Base-by-base conservation (phyloP, 192 early-diverging fungal genomes). In the Neocallimastix lanati region DNA sequence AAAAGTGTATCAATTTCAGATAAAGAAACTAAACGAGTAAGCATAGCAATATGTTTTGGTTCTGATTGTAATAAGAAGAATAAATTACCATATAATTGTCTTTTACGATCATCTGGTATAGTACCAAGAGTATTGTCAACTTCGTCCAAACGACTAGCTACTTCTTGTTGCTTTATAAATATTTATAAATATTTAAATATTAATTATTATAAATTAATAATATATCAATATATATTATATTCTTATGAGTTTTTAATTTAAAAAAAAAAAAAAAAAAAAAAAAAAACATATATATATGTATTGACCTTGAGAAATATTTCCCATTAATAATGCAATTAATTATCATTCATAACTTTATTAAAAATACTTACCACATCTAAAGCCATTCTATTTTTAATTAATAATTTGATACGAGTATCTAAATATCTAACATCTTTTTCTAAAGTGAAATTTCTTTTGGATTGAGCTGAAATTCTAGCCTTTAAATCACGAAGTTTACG, bases 351-450 rank as follows among this genome's bases (percentile, higher is more conserved):
- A n/a, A n/a, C n/a, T n/a, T n/a, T n/a, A 33, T 33, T 33, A 33
- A 33, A 33, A 33, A 33, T 33, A 33, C 28, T 76, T 87, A 94
- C 93, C 84, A 95, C 96, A 35, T 93, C 93, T 67, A 95, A 86
- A 2, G 94, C 94, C 93, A 96, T 97, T 78, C 95, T 88, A 82
- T 95, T 96, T 85, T 95, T 93, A 85, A 97, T 95, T 79, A 97
- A 84, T 35, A 97, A 85, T 0, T 94, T 95, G 81, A 97, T 97
- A 28, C 96, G 87, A 77, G 90, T 91, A 87, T 97, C 96, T 16
- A 97, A 86, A 81, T 94, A 95, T 58, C 96, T 91, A 67, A 96
- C 94, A 86, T 97, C 96, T 77, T 94, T 87, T 81, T 97, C 96
- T 13, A 96, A 88, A 81, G 95, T 84, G 88, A 97, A 97, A 87